Evolutionary conservation across 169 alveolate species (phyloP).

Genomic region (Eimeria praecox): DNA sequence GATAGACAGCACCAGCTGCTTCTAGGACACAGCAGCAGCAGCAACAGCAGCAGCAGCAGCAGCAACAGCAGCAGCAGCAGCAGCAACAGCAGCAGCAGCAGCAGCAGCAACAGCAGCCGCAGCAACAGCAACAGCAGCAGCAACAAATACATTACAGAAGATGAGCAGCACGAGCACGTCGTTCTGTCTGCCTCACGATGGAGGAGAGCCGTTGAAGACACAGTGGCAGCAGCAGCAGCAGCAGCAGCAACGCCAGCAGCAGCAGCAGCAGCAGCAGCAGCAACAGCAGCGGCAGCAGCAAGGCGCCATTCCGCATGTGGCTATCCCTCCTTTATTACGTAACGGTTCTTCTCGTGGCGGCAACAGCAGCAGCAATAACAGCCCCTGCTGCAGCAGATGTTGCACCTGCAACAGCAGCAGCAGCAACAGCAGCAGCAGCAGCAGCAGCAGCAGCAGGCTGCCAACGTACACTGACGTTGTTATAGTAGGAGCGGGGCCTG

Average conservation of each 20-base stretch:
- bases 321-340: background rate
- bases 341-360: background rate
- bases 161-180: conserved; percentile 19
- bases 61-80: background rate
- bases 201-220: background rate
- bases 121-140: background rate
- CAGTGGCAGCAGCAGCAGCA: background rate
- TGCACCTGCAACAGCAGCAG: background rate
- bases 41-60: background rate
- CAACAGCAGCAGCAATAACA: background rate
- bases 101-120: conserved; percentile 38
- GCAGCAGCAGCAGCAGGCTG: conserved; percentile 17
- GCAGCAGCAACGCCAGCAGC: conserved; percentile 25
- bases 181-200: conserved; percentile 1
- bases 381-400: background rate
- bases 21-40: background rate
- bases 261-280: conserved; percentile 29
- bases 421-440: background rate
- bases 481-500: conserved; percentile 79
- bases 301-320: background rate
- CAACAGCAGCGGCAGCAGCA: background rate
- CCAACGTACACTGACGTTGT: conserved; percentile 68
- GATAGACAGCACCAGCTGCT: background rate
- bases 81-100: background rate
- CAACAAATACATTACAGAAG: background rate